These are phyloP conservation scores for Hypoxylon rickii DNA, from an alignment of 495 filamentous ascomycete species.

Conservation along the genomic window DNA sequence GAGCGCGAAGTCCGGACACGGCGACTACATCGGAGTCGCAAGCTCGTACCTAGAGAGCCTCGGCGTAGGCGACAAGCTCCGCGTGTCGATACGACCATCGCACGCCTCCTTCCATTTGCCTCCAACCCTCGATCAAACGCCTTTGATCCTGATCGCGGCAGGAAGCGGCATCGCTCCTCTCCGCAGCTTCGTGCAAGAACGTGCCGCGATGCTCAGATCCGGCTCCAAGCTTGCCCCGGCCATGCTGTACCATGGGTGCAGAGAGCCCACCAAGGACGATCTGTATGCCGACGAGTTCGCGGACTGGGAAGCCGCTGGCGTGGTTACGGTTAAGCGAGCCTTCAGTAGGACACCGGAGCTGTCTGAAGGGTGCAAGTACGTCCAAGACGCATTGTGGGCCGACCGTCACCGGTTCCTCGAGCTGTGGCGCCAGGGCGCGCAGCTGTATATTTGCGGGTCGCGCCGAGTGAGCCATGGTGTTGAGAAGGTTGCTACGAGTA, in stretches of 20 bases:
- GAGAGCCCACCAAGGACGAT: constrained; percentile 55
- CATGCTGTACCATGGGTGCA: constrained; percentile 63
- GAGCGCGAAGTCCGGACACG: constrained; percentile 34
- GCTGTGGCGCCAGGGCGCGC: constrained; percentile 56
- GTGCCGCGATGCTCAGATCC: constrained; percentile 53
- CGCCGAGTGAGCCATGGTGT: constrained; percentile 19
- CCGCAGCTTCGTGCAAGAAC: constrained; percentile 67
- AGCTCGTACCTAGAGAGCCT: constrained; percentile 59
- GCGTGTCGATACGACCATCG: constrained; percentile 60
- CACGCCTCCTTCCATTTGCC: constrained; percentile 69
- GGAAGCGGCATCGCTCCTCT: constrained; percentile 64
- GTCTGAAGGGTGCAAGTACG: constrained; percentile 48
- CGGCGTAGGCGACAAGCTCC: constrained; percentile 39
- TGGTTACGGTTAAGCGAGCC: constrained; percentile 57
- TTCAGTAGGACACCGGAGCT: constrained; percentile 40
- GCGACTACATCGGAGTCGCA: constrained; percentile 54
- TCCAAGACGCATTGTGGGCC: constrained; percentile 62
- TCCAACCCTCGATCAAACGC: constrained; percentile 52
- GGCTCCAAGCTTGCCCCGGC: constrained; percentile 45
- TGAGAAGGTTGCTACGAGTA: constrained; percentile 54
- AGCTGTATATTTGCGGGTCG: constrained; percentile 66
- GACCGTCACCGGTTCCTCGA: constrained; percentile 53
- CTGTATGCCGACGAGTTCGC: constrained; percentile 59
- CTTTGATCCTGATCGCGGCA: constrained; percentile 64
- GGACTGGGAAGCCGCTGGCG: constrained; percentile 56